Conservation (phyloP, 1,284 basidiomycete species). For the Takashimella koratensis region DNA sequence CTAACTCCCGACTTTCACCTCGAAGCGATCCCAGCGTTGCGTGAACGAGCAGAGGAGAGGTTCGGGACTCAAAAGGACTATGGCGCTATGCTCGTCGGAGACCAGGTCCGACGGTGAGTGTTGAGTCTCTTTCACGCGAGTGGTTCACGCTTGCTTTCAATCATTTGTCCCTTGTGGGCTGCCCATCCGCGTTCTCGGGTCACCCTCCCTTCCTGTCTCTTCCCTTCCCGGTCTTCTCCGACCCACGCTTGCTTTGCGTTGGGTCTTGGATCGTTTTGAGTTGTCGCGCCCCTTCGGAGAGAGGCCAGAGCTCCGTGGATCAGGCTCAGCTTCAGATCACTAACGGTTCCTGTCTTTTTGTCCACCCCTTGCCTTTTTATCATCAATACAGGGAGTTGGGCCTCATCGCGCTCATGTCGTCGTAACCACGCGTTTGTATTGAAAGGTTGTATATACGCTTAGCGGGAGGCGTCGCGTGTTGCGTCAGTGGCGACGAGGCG, state of each 20-base stretch:
- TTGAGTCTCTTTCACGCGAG: not conserved
- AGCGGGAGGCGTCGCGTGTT: no score
- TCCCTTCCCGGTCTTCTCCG: not conserved
- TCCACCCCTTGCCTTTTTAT: no score
- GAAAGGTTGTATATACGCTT: no score
- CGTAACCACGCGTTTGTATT: no score
- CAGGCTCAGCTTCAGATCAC: no score
- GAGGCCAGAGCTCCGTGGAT: no score
- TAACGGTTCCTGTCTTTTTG: no score
- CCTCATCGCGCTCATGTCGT: conserved; percentile 69
- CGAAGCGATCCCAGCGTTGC: conserved; percentile 59
- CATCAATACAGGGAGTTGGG: conserved; percentile 72
- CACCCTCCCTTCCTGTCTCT: not conserved
- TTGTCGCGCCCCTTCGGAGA: no score
- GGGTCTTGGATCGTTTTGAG: no score
- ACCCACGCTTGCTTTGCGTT: no score
- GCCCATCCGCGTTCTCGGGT: not conserved
- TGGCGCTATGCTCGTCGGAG: conserved; percentile 74
- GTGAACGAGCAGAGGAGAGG: conserved; percentile 41
- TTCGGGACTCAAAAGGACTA: conserved; percentile 55
- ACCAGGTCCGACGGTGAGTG: conserved; percentile 74
- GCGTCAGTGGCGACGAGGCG: no score
- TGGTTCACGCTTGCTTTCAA: no score
- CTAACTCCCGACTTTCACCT: conserved; percentile 78
- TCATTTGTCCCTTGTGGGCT: not conserved